phyloP scores from a whole-genome alignment of 192 early-diverging fungal species.

The Pilobolus umbonatus region DNA sequence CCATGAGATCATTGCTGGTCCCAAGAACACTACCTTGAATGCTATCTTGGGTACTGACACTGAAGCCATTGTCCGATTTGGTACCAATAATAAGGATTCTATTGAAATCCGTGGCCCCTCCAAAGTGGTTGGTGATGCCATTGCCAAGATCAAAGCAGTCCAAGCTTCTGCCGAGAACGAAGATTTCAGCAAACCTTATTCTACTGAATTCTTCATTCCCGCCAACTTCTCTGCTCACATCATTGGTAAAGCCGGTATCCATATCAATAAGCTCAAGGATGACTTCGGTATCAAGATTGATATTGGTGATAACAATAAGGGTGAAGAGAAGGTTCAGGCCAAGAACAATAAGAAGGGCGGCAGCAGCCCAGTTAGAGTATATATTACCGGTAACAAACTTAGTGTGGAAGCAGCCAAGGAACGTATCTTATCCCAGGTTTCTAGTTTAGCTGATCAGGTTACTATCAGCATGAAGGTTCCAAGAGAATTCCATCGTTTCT shows the following conservation, averaged over 20 bases:
- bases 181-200: slow-evolving; percentile 66
- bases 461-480: slow-evolving; percentile 50
- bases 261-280: slow-evolving; percentile 73
- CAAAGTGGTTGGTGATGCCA: slow-evolving; percentile 70
- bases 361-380: slow-evolving; percentile 50
- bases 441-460: slow-evolving; percentile 65
- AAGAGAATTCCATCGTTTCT: slow-evolving; percentile 59
- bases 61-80: slow-evolving; percentile 70
- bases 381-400: slow-evolving; percentile 71
- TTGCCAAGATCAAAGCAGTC: slow-evolving; percentile 59
- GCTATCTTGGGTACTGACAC: slow-evolving; percentile 61
- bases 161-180: slow-evolving; percentile 66
- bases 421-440: slow-evolving; percentile 61
- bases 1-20: slow-evolving; percentile 77
- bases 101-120: slow-evolving; percentile 79
- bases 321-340: slow-evolving; percentile 24
- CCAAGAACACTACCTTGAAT: slow-evolving; percentile 68
- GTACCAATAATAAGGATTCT: slow-evolving; percentile 54
- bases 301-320: slow-evolving; percentile 37
- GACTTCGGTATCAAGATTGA: slow-evolving; percentile 73
- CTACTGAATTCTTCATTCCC: slow-evolving; percentile 69
- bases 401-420: slow-evolving; percentile 71
- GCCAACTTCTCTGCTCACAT: slow-evolving; percentile 62
- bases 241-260: slow-evolving; percentile 87
- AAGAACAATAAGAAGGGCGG: slow-evolving; percentile 35